These are phyloP conservation scores for Inosperma sp. DNA, from an alignment of 768 basidiomycete species.

Conservation along the genomic window DNA sequence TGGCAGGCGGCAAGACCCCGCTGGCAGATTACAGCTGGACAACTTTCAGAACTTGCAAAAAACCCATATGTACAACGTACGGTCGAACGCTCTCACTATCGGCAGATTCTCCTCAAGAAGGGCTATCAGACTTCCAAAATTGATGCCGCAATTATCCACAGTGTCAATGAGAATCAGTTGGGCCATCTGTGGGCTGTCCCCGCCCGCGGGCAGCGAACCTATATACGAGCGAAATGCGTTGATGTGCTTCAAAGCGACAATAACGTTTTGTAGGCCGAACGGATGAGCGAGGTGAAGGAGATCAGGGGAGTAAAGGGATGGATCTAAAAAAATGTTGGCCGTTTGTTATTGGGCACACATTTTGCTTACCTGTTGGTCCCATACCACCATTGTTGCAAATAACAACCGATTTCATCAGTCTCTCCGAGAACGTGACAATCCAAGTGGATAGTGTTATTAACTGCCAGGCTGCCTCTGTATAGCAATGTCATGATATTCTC, in stretches of 20 bases:
- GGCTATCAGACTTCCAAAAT: constrained; percentile 48
- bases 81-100: constrained; percentile 30
- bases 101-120: constrained; percentile 39
- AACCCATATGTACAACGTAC: constrained; percentile 22
- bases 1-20: constrained; percentile 56
- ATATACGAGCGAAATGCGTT: constrained; percentile 54
- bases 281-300: constrained; percentile 65
- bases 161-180: constrained; percentile 58
- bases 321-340: neutral
- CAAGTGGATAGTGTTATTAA: constrained; percentile 59
- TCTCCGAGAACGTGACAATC: constrained; percentile 58
- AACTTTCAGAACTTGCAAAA: neutral
- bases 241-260: constrained; percentile 49
- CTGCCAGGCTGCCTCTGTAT: constrained; percentile 68
- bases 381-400: constrained; percentile 27
- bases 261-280: constrained; percentile 48
- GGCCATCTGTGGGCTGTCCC: constrained; percentile 61
- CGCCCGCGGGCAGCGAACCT: constrained; percentile 47
- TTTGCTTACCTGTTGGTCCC: constrained; percentile 5
- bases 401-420: constrained; percentile 53
- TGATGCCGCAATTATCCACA: constrained; percentile 60
- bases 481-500: constrained; percentile 5
- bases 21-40: constrained; percentile 48
- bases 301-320: constrained; percentile 24
- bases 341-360: neutral